These are phyloP conservation scores for Citeromyces nyonsensis DNA, from an alignment of 805 yeast genomes.

Conservation along the genomic window DNA sequence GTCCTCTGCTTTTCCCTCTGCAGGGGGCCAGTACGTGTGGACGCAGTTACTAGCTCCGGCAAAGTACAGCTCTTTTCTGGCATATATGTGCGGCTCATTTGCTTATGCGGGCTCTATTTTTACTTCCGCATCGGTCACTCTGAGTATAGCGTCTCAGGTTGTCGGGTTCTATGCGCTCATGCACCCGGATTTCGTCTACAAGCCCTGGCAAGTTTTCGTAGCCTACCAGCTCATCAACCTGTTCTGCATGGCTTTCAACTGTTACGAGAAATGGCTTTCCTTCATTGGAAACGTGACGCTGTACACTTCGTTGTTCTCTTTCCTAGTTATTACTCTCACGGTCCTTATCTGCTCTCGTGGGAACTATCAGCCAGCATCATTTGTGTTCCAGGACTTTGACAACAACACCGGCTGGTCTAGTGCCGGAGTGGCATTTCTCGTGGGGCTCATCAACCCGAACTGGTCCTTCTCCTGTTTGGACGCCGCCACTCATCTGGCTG, in stretches of 20 bases:
- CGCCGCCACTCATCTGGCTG: constrained; percentile 60
- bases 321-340: constrained; percentile 33
- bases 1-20: constrained; percentile 34
- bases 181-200: constrained; percentile 15
- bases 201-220: constrained; percentile 42
- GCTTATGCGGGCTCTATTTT: constrained; percentile 50
- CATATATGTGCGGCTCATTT: constrained; percentile 45
- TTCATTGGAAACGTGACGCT: constrained; percentile 29
- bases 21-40: constrained; percentile 51
- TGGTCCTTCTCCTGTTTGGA: constrained; percentile 61
- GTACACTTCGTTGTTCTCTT: constrained; percentile 35
- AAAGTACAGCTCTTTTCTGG: constrained; percentile 26
- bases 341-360: constrained; percentile 37
- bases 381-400: constrained; percentile 36
- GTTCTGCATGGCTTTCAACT: constrained; percentile 26
- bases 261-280: constrained; percentile 38
- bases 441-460: constrained; percentile 58
- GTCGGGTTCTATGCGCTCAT: constrained; percentile 27
- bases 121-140: constrained; percentile 43
- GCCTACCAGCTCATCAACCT: constrained; percentile 28
- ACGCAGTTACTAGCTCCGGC: constrained; percentile 36
- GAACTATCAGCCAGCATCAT: constrained; percentile 29
- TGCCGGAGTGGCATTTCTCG: constrained; percentile 44
- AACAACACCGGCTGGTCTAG: constrained; percentile 49
- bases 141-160: constrained; percentile 33